Evolutionary conservation across 2,329 filamentous ascomycete species (phyloP).

Genomic region (Ceratocystis smalleyi): DNA sequence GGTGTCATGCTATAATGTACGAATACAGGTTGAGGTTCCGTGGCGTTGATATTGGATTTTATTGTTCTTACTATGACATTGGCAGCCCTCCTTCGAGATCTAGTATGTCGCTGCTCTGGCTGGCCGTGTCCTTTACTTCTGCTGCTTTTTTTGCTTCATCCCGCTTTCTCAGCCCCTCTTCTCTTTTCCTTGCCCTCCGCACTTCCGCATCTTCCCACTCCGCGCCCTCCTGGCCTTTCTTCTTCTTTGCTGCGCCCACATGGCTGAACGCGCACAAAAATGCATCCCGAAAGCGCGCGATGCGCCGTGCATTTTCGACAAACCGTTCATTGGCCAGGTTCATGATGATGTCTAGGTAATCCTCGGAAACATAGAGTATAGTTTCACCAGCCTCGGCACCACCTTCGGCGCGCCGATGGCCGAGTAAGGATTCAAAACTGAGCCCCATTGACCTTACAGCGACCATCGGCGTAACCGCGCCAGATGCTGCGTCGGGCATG

Average conservation of each 20-base stretch:
- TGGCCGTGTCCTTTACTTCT: conserved; percentile 14
- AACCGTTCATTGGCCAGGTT: conserved; percentile 62
- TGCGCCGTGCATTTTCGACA: conserved; percentile 50
- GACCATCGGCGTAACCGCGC: conserved; percentile 48
- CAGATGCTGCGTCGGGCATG: conserved; percentile 23
- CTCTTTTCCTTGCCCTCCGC: conserved; percentile 40
- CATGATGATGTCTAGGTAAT: conserved; percentile 53
- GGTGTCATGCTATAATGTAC: conserved; percentile 4
- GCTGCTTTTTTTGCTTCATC: conserved; percentile 17
- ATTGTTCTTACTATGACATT: neutral
- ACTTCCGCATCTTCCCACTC: conserved; percentile 40
- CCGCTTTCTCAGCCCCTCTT: conserved; percentile 38
- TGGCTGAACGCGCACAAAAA: conserved; percentile 23
- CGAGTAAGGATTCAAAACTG: conserved; percentile 67
- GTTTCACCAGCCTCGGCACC: conserved; percentile 23
- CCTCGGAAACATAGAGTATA: conserved; percentile 42
- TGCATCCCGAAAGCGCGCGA: conserved; percentile 44
- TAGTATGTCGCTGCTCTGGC: neutral
- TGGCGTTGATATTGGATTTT: neutral
- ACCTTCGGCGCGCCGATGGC: conserved; percentile 31
- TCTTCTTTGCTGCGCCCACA: conserved; percentile 20
- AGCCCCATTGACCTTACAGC: conserved; percentile 74
- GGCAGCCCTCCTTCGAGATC: neutral
- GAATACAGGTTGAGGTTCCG: conserved; percentile 4
- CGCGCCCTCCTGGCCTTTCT: conserved; percentile 21